phyloP scores from a whole-genome alignment of 495 filamentous ascomycete genomes.

The Hyphodiscus hymeniophilus region DNA sequence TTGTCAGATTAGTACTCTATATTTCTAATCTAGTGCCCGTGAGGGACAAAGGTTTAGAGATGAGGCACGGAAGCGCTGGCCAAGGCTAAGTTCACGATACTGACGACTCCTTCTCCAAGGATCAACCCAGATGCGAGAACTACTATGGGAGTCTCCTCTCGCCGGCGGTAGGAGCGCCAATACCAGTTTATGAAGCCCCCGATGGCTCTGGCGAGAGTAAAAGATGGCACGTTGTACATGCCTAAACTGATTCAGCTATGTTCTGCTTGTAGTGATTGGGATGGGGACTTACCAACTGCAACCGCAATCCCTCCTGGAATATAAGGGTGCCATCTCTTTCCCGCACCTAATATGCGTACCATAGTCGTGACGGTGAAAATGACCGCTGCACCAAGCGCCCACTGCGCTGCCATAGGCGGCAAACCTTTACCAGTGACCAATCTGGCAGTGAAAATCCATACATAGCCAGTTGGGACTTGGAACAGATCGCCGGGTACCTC shows the following conservation, averaged over 20 bases:
- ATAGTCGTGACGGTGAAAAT: conserved; percentile 64
- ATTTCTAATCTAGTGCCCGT: no score
- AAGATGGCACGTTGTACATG: conserved; percentile 96
- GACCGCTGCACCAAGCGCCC: conserved; percentile 58
- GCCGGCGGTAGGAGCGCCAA: conserved; percentile 47
- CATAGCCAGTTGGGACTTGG: conserved; percentile 86
- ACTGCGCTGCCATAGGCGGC: conserved; percentile 72
- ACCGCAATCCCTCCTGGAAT: conserved; percentile 94
- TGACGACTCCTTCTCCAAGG: conserved; percentile 87
- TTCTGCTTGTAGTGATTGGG: not conserved
- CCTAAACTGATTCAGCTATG: conserved; percentile 38
- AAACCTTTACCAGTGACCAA: conserved; percentile 91
- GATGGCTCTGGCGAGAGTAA: conserved; percentile 81
- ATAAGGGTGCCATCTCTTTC: conserved; percentile 45
- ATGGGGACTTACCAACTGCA: conserved; percentile 56
- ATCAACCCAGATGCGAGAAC: conserved; percentile 66
- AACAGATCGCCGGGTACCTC: conserved; percentile 80
- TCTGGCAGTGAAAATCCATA: conserved; percentile 94
- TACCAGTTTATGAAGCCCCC: conserved; percentile 84
- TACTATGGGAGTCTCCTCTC: conserved; percentile 50
- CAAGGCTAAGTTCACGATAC: conserved; percentile 81
- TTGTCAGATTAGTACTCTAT: no score
- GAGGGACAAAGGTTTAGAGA: conserved; percentile 35
- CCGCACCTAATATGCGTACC: conserved; percentile 47
- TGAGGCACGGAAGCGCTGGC: conserved; percentile 75